Conservation (phyloP, 2,329 filamentous ascomycete species). For the Colletotrichum gigasporum region DNA sequence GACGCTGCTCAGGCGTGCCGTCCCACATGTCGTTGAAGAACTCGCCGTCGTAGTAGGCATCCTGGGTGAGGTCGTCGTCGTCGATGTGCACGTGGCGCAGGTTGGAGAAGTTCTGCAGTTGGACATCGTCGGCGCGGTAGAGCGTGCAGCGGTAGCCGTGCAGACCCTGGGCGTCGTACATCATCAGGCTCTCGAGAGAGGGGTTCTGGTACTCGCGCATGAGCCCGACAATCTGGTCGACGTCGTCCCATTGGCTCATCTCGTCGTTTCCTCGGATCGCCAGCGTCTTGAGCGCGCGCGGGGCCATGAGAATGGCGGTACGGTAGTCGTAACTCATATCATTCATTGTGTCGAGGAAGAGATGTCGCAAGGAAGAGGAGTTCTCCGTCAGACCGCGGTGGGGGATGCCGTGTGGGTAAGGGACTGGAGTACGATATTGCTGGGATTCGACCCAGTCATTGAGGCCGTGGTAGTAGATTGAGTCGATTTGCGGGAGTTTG, state of each 20-base stretch:
- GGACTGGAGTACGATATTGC: no score
- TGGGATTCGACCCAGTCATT: no score
- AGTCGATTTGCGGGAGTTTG: neutral
- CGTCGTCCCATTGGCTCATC: neutral
- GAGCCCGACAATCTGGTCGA: neutral
- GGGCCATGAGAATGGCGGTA: neutral
- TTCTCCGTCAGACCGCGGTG: no score
- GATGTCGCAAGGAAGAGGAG: neutral
- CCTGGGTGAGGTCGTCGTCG: neutral
- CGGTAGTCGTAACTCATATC: neutral
- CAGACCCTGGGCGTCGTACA: neutral
- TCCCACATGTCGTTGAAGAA: neutral
- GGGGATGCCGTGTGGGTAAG: no score
- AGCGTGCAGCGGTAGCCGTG: neutral
- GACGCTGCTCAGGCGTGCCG: neutral
- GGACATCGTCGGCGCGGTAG: neutral
- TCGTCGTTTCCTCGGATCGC: neutral
- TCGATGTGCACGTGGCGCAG: neutral
- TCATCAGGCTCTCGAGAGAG: constrained; percentile 7
- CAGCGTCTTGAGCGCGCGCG: constrained; percentile 1
- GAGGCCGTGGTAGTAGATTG: neutral
- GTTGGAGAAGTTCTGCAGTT: neutral
- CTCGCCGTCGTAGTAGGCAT: neutral
- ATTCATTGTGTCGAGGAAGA: neutral
- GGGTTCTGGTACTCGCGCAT: neutral